Percentiles rank a stretch among this genome's conserved stretches.
Evolutionary conservation across 2,329 filamentous ascomycete species (phyloP).

Genomic region (Fusarium hostae): DNA sequence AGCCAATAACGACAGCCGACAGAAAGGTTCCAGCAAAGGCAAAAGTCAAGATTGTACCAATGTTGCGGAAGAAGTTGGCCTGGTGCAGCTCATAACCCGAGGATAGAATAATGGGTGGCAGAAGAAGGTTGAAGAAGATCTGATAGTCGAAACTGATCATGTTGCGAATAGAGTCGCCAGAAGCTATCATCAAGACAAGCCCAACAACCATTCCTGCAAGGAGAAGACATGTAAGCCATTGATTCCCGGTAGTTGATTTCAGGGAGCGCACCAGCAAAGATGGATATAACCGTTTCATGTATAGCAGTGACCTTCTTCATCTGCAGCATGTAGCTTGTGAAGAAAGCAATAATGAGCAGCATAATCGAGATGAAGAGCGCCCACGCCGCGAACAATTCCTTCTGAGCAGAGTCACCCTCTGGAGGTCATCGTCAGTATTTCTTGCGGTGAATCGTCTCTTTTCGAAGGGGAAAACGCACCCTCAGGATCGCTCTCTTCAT

Average conservation of each 20-base stretch:
- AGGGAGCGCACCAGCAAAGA: constrained; percentile 79
- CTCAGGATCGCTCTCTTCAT: constrained; percentile 50
- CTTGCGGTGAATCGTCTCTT: not conserved
- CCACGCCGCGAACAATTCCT: constrained; percentile 96
- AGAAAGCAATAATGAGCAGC: constrained; percentile 92
- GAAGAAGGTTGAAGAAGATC: constrained; percentile 98
- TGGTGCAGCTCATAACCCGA: constrained; percentile 98
- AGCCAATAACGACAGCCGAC: constrained; percentile 91
- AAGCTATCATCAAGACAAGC: constrained; percentile 83
- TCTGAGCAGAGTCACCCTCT: constrained; percentile 84
- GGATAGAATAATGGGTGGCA: constrained; percentile 97
- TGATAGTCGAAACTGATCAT: constrained; percentile 98
- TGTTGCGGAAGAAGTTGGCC: constrained; percentile 98
- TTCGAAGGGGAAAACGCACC: constrained; percentile 40
- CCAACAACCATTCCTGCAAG: constrained; percentile 90
- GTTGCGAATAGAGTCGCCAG: constrained; percentile 85
- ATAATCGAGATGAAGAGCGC: constrained; percentile 96
- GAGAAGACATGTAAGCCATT: constrained; percentile 11
- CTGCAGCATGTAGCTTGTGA: constrained; percentile 96
- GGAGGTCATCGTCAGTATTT: constrained; percentile 43
- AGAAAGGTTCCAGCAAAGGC: constrained; percentile 98
- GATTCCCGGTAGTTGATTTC: constrained; percentile 32
- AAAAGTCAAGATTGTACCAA: constrained; percentile 96
- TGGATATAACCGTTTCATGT: constrained; percentile 97
- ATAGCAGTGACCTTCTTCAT: constrained; percentile 97